Conservation (phyloP, 1,139 yeast species). For the Chernovozyma sophiae-reginae region DNA sequence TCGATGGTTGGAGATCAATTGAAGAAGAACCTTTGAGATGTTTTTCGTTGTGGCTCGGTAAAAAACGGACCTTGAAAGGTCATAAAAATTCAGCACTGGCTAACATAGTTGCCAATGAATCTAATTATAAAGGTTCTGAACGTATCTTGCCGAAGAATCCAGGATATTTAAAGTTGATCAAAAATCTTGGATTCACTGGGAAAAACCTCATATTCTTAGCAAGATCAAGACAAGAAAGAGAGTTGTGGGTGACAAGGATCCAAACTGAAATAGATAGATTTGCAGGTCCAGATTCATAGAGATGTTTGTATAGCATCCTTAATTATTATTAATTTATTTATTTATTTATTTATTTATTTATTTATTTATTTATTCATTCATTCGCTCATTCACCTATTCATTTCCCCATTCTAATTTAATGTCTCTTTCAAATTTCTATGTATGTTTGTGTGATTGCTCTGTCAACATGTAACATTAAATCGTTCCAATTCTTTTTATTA, state of each 20-base stretch:
- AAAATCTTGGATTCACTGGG: slow-evolving; percentile 66
- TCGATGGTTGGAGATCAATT: slow-evolving; percentile 79
- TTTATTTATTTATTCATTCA: neutral
- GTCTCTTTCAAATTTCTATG: neutral
- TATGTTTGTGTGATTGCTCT: neutral
- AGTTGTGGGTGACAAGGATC: slow-evolving; percentile 71
- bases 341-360: neutral
- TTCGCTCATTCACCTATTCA: no score
- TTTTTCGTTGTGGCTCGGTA: slow-evolving; percentile 82
- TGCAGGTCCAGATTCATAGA: slow-evolving; percentile 7
- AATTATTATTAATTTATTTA: slow-evolving; percentile 1
- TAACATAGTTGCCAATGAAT: neutral
- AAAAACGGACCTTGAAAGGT: slow-evolving; percentile 42
- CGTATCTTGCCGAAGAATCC: slow-evolving; percentile 29
- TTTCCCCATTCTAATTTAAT: no score
- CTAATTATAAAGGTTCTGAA: slow-evolving; percentile 2
- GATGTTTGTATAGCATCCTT: slow-evolving; percentile 2
- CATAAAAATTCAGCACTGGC: slow-evolving; percentile 8
- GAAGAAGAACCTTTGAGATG: slow-evolving; percentile 73
- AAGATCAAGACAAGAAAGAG: slow-evolving; percentile 77
- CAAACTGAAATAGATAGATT: slow-evolving; percentile 62
- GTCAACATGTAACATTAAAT: slow-evolving; percentile 1
- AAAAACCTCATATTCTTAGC: slow-evolving; percentile 72
- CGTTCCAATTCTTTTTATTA: neutral
- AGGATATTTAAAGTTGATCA: slow-evolving; percentile 37